These are phyloP conservation scores for Prasinococcaceae sp. DNA, from an alignment of 139 green algal species.

Conservation along the genomic window DNA sequence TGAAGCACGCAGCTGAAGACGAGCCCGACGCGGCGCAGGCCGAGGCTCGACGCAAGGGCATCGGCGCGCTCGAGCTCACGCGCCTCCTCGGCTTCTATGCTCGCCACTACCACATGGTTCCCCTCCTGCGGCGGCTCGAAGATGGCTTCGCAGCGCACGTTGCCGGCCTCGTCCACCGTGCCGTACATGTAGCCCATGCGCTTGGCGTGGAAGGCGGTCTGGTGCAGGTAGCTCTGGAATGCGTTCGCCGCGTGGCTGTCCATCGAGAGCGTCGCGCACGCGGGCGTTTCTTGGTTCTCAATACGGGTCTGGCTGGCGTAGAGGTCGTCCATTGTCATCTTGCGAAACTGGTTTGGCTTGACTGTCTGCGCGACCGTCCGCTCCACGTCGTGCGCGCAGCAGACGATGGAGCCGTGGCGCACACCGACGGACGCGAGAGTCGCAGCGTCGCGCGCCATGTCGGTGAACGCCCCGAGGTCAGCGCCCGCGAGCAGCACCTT, in stretches of 20 bases:
- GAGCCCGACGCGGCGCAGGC: constrained; percentile 65
- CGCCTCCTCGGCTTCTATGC: constrained; percentile 8
- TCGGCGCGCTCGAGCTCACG: constrained; percentile 29
- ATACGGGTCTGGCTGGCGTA: constrained; percentile 75
- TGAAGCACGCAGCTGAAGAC: constrained; percentile 64
- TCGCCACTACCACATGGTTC: constrained; percentile 38
- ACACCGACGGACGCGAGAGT: constrained; percentile 10
- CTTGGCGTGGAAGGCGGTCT: constrained; percentile 83
- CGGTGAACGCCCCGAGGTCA: constrained; percentile 7
- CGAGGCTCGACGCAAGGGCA: constrained; percentile 40
- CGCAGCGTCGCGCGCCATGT: constrained; percentile 16
- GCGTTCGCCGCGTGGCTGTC: constrained; percentile 74
- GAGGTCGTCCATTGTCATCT: constrained; percentile 71
- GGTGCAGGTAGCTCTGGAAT: constrained; percentile 76
- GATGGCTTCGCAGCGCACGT: constrained; percentile 45
- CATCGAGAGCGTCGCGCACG: constrained; percentile 64
- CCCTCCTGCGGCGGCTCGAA: constrained; percentile 86
- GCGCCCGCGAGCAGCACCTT: constrained; percentile 44
- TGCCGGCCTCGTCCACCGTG: constrained; percentile 43
- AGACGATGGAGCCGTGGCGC: constrained; percentile 24
- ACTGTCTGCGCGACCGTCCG: constrained; percentile 1
- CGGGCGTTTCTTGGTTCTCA: constrained; percentile 79
- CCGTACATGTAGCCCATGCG: constrained; percentile 83
- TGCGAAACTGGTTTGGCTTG: constrained; percentile 2
- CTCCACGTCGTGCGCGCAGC: constrained; percentile 22